A percentile compares a stretch with the other conserved stretches of the same genome.
Conservation (phyloP, 257 asterid genomes). For the Paraleonurus japonicus region DNA sequence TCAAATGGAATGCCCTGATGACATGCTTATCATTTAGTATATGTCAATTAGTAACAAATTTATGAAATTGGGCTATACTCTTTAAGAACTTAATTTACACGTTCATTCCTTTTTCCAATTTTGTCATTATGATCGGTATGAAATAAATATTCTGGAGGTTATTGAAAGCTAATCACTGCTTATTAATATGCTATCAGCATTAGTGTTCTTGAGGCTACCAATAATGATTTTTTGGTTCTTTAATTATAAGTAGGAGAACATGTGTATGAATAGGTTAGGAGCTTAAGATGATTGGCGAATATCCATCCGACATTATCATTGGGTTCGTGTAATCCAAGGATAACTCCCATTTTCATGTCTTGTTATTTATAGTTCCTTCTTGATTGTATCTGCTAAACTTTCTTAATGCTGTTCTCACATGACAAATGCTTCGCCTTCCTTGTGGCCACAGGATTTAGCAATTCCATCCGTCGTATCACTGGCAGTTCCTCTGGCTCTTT, state of each 20-base stretch:
- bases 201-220: too few relatives aligned
- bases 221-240: too few relatives aligned
- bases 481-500: conserved; percentile 87
- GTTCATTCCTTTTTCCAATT: background rate
- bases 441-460: conserved; percentile 57
- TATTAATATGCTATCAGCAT: background rate
- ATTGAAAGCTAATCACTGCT: background rate
- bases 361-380: conserved; percentile 4
- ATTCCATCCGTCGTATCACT: conserved; percentile 78
- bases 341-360: background rate
- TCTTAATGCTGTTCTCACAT: background rate
- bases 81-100: background rate
- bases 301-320: background rate
- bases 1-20: background rate
- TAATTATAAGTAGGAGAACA: too few relatives aligned
- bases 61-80: background rate
- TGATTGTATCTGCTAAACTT: background rate
- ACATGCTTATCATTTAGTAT: background rate
- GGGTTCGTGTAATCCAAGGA: background rate
- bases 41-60: background rate
- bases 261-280: too few relatives aligned
- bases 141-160: background rate
- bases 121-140: background rate
- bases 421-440: background rate
- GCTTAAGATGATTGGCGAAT: too few relatives aligned